Percentiles rank a stretch among this genome's conserved stretches.
These are phyloP conservation scores for Pseudonitzschia multiseries DNA, from an alignment of 108 stramenopile species.

Conservation along the genomic window DNA sequence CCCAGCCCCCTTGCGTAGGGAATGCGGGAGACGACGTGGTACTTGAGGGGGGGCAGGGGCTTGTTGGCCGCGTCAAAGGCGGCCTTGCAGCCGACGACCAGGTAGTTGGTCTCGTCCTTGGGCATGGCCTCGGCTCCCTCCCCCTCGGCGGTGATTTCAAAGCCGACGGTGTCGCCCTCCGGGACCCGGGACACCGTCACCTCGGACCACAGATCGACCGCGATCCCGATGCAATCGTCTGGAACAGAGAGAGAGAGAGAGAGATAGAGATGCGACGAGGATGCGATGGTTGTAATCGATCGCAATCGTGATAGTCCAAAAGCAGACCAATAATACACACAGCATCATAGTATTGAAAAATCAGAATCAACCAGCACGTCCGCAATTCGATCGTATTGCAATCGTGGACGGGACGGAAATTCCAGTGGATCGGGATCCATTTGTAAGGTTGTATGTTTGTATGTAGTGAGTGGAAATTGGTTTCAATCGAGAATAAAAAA, in stretches of 20 bases:
- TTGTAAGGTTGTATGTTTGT: not conserved
- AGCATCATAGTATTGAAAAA: too few species aligned
- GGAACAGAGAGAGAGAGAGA: too few species aligned
- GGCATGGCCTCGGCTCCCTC: conserved; percentile 89
- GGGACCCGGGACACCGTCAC: conserved; percentile 84
- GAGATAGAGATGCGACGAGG: too few species aligned
- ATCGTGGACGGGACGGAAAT: not conserved
- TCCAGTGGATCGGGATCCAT: not conserved
- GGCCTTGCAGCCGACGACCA: conserved; percentile 91
- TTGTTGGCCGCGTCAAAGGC: conserved; percentile 95
- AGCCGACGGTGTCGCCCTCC: conserved; percentile 52
- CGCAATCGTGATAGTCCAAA: too few species aligned
- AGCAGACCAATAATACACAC: too few species aligned
- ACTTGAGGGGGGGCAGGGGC: conserved; percentile 87
- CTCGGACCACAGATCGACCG: conserved; percentile 98
- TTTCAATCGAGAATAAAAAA: too few species aligned
- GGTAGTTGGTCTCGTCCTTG: conserved; percentile 84
- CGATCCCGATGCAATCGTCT: conserved; percentile 97
- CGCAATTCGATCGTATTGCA: not conserved
- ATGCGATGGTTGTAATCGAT: too few species aligned
- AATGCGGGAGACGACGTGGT: conserved; percentile 90
- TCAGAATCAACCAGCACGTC: not conserved
- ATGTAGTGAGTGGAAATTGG: not conserved
- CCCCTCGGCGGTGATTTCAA: conserved; percentile 90
- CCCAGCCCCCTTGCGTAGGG: conserved; percentile 97